A percentile compares a stretch with the other conserved stretches of the same genome.
phyloP scores from a whole-genome alignment of 1,139 yeast species.

The Saccharomyces hybrid region DNA sequence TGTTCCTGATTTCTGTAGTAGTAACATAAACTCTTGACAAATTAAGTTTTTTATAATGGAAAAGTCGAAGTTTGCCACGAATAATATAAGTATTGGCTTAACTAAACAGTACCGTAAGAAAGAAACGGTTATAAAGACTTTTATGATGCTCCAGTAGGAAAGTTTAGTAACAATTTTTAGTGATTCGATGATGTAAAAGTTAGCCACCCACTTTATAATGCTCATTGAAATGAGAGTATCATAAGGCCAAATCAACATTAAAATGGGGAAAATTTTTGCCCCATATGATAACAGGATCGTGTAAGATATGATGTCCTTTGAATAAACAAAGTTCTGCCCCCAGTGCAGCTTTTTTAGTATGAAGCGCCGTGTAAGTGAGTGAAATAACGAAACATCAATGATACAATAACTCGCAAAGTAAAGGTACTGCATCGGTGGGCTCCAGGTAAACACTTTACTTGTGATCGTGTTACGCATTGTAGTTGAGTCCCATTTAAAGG shows the following conservation, averaged over 20 bases:
- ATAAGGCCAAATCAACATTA: constrained; percentile 95
- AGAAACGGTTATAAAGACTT: constrained; percentile 23
- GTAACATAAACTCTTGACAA: constrained; percentile 6
- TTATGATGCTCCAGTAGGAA: constrained; percentile 35
- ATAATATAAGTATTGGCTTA: constrained; percentile 14
- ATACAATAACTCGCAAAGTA: constrained; percentile 59
- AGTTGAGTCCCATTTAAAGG: neutral
- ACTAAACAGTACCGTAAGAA: constrained; percentile 22
- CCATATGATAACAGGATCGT: constrained; percentile 71
- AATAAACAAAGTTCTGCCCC: constrained; percentile 27
- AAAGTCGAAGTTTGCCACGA: neutral
- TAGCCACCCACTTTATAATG: constrained; percentile 55
- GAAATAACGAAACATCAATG: constrained; percentile 50
- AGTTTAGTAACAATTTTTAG: constrained; percentile 46
- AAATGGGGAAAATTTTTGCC: constrained; percentile 76
- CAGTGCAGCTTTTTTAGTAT: constrained; percentile 35
- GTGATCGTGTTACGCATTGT: constrained; percentile 18
- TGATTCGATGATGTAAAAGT: constrained; percentile 60
- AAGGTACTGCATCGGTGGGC: constrained; percentile 53
- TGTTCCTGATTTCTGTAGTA: neutral
- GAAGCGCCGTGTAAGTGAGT: constrained; percentile 42
- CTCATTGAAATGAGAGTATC: constrained; percentile 64
- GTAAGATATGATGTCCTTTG: constrained; percentile 40
- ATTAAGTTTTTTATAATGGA: constrained; percentile 1
- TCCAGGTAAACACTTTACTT: constrained; percentile 38